Conservation (phyloP, 116 monocot genomes). For the Iris pallida region DNA sequence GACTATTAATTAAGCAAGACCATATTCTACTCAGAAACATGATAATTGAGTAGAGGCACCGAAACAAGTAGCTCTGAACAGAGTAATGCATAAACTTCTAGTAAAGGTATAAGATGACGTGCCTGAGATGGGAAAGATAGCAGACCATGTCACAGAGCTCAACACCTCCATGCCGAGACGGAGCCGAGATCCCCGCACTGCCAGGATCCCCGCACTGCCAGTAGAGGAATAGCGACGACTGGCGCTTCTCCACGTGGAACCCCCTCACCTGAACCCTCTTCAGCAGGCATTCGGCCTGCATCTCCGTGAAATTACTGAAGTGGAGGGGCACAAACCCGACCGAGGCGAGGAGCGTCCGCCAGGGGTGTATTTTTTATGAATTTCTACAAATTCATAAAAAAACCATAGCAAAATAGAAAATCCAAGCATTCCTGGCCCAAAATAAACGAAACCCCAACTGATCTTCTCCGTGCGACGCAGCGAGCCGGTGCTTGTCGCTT, state of each 20-base stretch:
- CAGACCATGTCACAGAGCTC: not conserved
- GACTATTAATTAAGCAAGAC: conserved; percentile 5
- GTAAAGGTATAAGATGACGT: conserved; percentile 3
- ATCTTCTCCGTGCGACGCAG: too few relatives aligned
- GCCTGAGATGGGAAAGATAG: conserved; percentile 14
- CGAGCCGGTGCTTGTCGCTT: conserved; percentile 7
- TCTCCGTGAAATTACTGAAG: conserved; percentile 76
- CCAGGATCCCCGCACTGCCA: conserved; percentile 85
- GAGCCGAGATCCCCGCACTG: conserved; percentile 74
- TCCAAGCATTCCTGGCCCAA: too few relatives aligned
- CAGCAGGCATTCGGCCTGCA: conserved; percentile 75
- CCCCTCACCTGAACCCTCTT: conserved; percentile 71
- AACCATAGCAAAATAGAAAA: too few relatives aligned
- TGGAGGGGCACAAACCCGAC: conserved; percentile 59
- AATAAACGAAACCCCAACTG: too few relatives aligned
- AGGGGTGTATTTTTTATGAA: conserved; percentile 46
- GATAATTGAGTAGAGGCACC: conserved; percentile 4
- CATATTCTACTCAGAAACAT: conserved; percentile 11
- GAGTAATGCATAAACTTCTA: not conserved
- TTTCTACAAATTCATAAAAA: too few relatives aligned
- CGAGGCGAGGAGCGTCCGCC: conserved; percentile 44
- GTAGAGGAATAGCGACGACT: conserved; percentile 57
- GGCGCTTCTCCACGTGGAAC: conserved; percentile 72
- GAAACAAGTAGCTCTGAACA: conserved; percentile 7
- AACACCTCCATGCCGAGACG: conserved; percentile 78